These are phyloP conservation scores for Fusarium chaquense DNA, from an alignment of 2,329 filamentous ascomycete genomes.

Conservation along the genomic window DNA sequence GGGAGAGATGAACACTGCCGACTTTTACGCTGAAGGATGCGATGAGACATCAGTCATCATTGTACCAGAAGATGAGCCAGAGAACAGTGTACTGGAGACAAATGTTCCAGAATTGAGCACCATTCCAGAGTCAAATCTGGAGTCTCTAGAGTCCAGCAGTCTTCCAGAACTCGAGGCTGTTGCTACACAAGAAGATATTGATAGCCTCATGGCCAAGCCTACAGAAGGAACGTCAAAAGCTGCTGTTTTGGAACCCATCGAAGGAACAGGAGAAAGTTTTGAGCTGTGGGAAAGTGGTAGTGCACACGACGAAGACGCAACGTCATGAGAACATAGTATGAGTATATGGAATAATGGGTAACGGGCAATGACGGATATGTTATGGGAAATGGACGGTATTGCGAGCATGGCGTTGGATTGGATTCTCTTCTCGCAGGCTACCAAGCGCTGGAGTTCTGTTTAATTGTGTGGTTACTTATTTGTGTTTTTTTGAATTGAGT, in stretches of 20 bases:
- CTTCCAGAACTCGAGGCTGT: conserved; percentile 27
- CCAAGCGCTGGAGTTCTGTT: conserved; percentile 50
- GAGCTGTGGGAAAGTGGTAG: conserved; percentile 79
- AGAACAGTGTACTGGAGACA: conserved; percentile 2
- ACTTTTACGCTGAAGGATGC: conserved; percentile 76
- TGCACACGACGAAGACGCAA: conserved; percentile 67
- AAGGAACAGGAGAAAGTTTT: conserved; percentile 70
- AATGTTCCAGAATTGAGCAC: neutral
- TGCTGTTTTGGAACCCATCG: conserved; percentile 65
- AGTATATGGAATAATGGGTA: conserved; percentile 10
- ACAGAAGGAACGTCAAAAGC: conserved; percentile 57
- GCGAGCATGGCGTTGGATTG: conserved; percentile 28
- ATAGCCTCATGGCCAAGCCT: conserved; percentile 54
- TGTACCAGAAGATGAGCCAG: conserved; percentile 68
- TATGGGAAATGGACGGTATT: conserved; percentile 3
- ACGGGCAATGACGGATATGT: conserved; percentile 11
- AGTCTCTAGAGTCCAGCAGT: neutral
- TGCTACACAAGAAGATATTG: conserved; percentile 49
- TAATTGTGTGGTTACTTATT: conserved; percentile 26
- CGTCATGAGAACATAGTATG: conserved; percentile 2
- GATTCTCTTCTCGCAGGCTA: conserved; percentile 44
- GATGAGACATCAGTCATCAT: conserved; percentile 72
- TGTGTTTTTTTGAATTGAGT: conserved; percentile 16
- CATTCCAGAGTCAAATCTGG: conserved; percentile 5
- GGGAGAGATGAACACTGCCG: conserved; percentile 73